These are phyloP conservation scores for Ustilago sp. DNA, from an alignment of 1,284 basidiomycete species.

Conservation along the genomic window DNA sequence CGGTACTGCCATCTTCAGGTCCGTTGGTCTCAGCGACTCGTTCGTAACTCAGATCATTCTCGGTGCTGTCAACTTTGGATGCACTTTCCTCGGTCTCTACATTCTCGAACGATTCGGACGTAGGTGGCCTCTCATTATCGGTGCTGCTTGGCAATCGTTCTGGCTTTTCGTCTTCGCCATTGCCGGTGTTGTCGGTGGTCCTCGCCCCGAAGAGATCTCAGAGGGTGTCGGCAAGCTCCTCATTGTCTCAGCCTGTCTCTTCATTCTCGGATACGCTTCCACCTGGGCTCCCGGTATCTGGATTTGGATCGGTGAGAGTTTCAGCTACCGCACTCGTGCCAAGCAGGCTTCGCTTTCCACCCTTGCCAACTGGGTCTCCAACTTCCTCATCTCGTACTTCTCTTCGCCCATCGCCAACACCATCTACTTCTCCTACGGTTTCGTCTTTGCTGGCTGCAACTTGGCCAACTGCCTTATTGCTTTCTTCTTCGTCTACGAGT, in stretches of 20 bases:
- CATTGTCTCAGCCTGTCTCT: constrained; percentile 82
- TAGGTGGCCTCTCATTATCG: constrained; percentile 73
- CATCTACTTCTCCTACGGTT: constrained; percentile 77
- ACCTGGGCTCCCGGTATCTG: constrained; percentile 74
- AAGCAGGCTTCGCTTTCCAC: constrained; percentile 82
- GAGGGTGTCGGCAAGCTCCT: constrained; percentile 74
- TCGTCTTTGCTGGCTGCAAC: constrained; percentile 76
- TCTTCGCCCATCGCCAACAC: constrained; percentile 54
- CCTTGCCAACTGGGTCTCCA: constrained; percentile 77
- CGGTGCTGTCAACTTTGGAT: constrained; percentile 75
- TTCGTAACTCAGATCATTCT: constrained; percentile 77
- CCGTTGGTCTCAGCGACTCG: constrained; percentile 75
- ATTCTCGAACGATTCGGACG: constrained; percentile 75
- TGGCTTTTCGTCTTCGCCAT: constrained; percentile 84
- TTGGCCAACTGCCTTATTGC: constrained; percentile 75
- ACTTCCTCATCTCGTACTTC: constrained; percentile 82
- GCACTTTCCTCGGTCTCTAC: constrained; percentile 75
- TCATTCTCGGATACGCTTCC: constrained; percentile 81
- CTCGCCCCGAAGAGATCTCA: constrained; percentile 64
- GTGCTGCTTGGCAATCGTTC: constrained; percentile 74
- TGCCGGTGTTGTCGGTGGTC: constrained; percentile 78
- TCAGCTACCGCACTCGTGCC: constrained; percentile 79
- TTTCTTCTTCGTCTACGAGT: constrained; percentile 83
- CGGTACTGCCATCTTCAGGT: constrained; percentile 77
- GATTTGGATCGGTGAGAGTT: constrained; percentile 74